phyloP scores from a whole-genome alignment of 148 eudicot genomes.

The Heliamphora exappendiculata region DNA sequence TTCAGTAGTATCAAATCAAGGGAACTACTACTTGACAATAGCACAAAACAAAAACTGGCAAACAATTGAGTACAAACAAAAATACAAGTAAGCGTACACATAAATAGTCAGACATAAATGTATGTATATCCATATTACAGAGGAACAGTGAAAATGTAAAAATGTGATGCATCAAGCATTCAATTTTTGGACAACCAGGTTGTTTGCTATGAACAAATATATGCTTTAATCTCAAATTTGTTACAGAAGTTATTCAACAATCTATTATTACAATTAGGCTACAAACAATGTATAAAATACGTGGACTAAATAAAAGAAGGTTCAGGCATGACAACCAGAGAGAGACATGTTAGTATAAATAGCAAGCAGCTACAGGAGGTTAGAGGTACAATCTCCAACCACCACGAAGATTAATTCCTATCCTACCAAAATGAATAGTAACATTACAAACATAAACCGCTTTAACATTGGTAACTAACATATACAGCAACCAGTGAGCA shows the following conservation, averaged over 20 bases:
- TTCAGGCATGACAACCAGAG: neutral
- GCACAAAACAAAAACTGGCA: neutral
- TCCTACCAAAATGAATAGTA: neutral
- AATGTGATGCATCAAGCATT: neutral
- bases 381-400: neutral
- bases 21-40: neutral
- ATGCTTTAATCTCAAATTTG: neutral
- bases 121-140: neutral
- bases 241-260: neutral
- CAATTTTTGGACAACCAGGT: neutral
- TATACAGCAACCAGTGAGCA: neutral
- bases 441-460: neutral
- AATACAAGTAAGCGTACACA: neutral
- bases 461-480: neutral
- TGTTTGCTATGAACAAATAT: neutral
- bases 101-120: neutral
- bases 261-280: neutral
- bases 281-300: neutral
- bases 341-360: neutral
- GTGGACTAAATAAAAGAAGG: neutral
- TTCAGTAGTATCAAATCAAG: neutral
- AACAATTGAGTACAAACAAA: conserved; percentile 1
- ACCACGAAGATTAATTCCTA: neutral
- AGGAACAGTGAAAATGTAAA: neutral
- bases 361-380: neutral